These are phyloP conservation scores for Boeremia exigua DNA, from an alignment of 2,329 filamentous ascomycete genomes.

Conservation along the genomic window DNA sequence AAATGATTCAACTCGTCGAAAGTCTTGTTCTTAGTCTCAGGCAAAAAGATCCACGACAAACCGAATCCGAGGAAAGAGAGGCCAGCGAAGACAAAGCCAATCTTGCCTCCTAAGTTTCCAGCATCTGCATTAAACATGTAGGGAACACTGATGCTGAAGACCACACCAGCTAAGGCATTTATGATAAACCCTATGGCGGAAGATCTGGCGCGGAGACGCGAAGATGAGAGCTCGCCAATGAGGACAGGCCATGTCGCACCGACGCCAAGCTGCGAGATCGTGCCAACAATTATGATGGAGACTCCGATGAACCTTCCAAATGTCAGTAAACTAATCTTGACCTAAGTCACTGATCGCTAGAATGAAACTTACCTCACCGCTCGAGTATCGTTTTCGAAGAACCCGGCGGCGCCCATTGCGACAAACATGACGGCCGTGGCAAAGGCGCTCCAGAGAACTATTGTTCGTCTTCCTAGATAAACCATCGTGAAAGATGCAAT, in stretches of 20 bases:
- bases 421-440: constrained; percentile 4
- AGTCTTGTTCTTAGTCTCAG: not conserved
- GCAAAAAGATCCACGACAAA: constrained; percentile 2
- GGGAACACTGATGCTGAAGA: constrained; percentile 3
- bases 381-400: not conserved
- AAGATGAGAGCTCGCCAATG: constrained; percentile 64
- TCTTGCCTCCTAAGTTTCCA: not conserved
- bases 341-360: no score
- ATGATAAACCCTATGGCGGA: constrained; percentile 72
- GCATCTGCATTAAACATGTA: constrained; percentile 15
- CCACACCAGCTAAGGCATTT: constrained; percentile 55
- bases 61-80: not conserved
- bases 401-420: constrained; percentile 1
- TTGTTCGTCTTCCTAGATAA: constrained; percentile 1
- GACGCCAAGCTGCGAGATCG: not conserved
- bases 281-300: not conserved
- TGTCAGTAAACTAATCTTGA: no score
- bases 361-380: not conserved
- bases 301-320: not conserved
- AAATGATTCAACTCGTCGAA: constrained; percentile 5
- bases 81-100: not conserved
- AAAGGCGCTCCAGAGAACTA: not conserved
- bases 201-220: constrained; percentile 83
- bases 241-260: not conserved
- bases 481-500: constrained; percentile 8